A percentile compares a stretch with the other conserved stretches of the same genome.
These are phyloP conservation scores for Ophiorrhiza pumila DNA, from an alignment of 257 asterid genomes.

Conservation along the genomic window DNA sequence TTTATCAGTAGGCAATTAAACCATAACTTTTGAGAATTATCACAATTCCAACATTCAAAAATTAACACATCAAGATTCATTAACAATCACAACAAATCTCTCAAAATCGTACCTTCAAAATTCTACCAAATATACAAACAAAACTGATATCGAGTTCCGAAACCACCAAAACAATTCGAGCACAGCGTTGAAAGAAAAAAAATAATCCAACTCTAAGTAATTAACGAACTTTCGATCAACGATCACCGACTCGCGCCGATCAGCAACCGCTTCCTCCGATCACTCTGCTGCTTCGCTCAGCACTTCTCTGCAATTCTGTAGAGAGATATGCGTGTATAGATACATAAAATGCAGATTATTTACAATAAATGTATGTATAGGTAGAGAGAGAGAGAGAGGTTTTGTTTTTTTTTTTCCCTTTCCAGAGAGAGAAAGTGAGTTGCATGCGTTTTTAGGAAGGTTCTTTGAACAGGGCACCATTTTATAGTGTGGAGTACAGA, in stretches of 20 bases:
- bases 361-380: too few relatives aligned
- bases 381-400: background rate
- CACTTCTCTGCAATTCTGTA: constrained; percentile 16
- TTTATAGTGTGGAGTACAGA: constrained; percentile 13
- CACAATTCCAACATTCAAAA: background rate
- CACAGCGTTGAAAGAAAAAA: background rate
- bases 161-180: background rate
- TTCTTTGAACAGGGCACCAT: background rate
- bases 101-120: constrained; percentile 2
- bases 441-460: background rate
- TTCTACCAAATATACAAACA: background rate
- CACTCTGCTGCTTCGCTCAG: constrained; percentile 12
- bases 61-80: background rate
- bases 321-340: constrained; percentile 2
- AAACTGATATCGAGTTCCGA: background rate
- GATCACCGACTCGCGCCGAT: constrained; percentile 13
- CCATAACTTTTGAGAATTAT: background rate
- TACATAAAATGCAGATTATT: too few relatives aligned
- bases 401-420: background rate
- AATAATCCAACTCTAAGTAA: constrained; percentile 9
- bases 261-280: constrained; percentile 21
- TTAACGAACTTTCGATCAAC: constrained; percentile 37
- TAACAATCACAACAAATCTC: background rate
- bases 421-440: background rate
- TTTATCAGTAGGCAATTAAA: background rate